Base-by-base conservation (phyloP, 208 protist genomes). In the Leishmania major region DNA sequence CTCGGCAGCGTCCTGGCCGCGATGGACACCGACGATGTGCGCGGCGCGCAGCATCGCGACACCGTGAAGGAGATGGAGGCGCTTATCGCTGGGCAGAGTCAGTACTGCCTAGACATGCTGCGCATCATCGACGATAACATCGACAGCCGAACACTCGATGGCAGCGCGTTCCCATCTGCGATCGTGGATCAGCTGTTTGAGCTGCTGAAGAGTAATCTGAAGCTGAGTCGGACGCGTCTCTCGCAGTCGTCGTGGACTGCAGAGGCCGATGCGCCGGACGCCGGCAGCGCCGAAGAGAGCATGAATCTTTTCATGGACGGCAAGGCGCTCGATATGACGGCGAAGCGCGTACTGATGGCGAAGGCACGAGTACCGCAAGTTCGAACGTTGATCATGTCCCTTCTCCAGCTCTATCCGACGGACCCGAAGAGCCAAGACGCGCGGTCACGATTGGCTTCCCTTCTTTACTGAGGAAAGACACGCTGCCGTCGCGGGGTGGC, bases 381-480 rank as follows among this genome's bases (percentile, higher is more conserved):
- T 15, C 92, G 91, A 81, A 93, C 91, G 22, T 71, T 93, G 51
- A 70, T 96, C 57, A 93, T 90, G 66, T 90, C 84, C 49, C 67
- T 96, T 31, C 60, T 97, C 69, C 90, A 96, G 78, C 74, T 95
- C 13, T 93, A 94, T 72, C 60, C 90, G 19, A 79, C 62, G 1
- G 92, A 97, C 72, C 86, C 92, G 43, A 90, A 91, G 77, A 91
- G 88, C 62, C 90, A 95, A 45, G 86, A 86, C 13, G 89, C 93
- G 37, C 90, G 94, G 35, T 86, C 92, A 40, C 83, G 90, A 22
- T 85, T 97, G 4, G 88, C 92, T 6, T 97, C 94, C 3, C 73
- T 97, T 6, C 53, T 97, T 69, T 93, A 94, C 75, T 97, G 78
- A 85, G 19, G 57, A 25, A 19, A 10, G 6, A 11, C 6, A 31